Base-by-base conservation (phyloP, 192 early-diverging fungal genomes). In the Coemansia pectinata region DNA sequence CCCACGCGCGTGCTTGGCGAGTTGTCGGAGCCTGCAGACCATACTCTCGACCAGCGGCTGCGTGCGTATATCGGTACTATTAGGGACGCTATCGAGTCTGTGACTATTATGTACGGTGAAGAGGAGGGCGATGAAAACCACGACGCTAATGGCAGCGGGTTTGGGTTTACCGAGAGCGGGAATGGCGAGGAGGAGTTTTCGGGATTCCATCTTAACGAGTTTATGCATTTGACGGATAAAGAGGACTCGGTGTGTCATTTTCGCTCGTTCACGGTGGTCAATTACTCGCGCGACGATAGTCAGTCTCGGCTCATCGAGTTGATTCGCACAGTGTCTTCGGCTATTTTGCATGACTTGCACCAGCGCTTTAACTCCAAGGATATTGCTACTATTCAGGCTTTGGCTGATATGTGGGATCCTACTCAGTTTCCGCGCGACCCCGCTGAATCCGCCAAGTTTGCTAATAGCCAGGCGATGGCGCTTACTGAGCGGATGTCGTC, bases 31-130 rank as follows among this genome's bases (percentile, higher is more conserved):
- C 57, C 71, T 9, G 66, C 67, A 0, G 53, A 63, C 36, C 67
- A 69, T 17, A 73, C 70, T 25, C 71, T 81, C 31, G 79, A 81
- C 48, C 74, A 76, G 79, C 71, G 74, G 19, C 55, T 76, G 50
- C 79, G 79, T 21, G 65, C 71, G 5, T 81, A 66, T 14, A 52
- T 81, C n/a, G 79, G 62, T 4, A 73, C 74, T 1, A 63, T 81
- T 15, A 52, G 67, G 48, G 79, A 81, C 36, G 68, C 68, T 3
- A 76, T 81, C 52, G 79, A 81, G 67, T 81, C 79, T 1, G 68
- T 81, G n/a, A 76, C 74, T 36, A 64, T 76, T 27, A 81, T 77
- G 71, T 81, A 81, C 52, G 74, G 79, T 65, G 79, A 81, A 9
- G 79, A 81, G 29, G 40, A 66, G 4, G 69, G 55, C 29, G 52